phyloP scores from a whole-genome alignment of 2,329 filamentous ascomycete genomes.

The Pestalotiopsis sp. region DNA sequence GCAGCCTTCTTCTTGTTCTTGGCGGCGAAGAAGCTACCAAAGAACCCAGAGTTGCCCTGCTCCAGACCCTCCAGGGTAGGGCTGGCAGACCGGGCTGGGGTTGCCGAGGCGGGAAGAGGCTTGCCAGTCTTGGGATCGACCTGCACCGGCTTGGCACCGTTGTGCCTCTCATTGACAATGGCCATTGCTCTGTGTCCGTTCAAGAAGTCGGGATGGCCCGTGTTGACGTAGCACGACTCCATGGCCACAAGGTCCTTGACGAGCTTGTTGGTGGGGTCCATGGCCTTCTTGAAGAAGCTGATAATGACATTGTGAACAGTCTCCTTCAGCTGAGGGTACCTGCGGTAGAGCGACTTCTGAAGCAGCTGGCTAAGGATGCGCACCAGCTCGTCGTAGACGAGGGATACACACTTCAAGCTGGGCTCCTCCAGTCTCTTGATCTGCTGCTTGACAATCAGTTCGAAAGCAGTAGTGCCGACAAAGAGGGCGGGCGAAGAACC shows the following conservation, averaged over 20 bases:
- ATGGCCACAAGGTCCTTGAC: slow-evolving; percentile 91
- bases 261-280: slow-evolving; percentile 98
- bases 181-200: slow-evolving; percentile 98
- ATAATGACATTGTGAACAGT: slow-evolving; percentile 95
- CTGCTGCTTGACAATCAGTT: slow-evolving; percentile 97
- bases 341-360: slow-evolving; percentile 84
- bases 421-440: slow-evolving; percentile 96
- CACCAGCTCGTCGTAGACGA: slow-evolving; percentile 97
- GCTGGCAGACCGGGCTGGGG: slow-evolving; percentile 74
- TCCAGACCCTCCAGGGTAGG: slow-evolving; percentile 64
- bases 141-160: slow-evolving; percentile 80
- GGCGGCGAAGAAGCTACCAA: slow-evolving; percentile 96
- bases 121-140: slow-evolving; percentile 99
- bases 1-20: slow-evolving; percentile 99
- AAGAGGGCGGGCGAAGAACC: slow-evolving; percentile 95
- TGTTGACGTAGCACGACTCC: slow-evolving; percentile 98
- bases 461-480: slow-evolving; percentile 96
- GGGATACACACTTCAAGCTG: slow-evolving; percentile 93
- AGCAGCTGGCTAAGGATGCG: slow-evolving; percentile 91
- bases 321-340: slow-evolving; percentile 94
- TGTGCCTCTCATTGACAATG: slow-evolving; percentile 92
- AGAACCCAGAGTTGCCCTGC: slow-evolving; percentile 75
- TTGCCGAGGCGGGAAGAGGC: slow-evolving; percentile 69
- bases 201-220: slow-evolving; percentile 95
- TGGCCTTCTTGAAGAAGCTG: slow-evolving; percentile 94